Evolutionary conservation across 805 yeast genomes (phyloP).

Genomic region (Clavispora asparagi): DNA sequence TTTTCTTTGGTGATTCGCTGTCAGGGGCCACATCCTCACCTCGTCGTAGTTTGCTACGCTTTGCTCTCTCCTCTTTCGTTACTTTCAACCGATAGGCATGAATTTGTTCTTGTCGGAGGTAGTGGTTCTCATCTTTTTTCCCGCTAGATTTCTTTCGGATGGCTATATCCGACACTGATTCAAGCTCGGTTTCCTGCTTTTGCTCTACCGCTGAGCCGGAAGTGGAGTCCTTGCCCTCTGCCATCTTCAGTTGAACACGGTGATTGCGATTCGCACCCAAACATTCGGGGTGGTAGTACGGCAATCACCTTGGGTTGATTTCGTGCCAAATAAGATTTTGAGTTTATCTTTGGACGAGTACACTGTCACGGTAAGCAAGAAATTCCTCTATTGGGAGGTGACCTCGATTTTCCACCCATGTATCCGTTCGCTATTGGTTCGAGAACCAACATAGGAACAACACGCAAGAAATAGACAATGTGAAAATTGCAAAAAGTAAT

Average conservation of each 20-base stretch:
- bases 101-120: conserved; percentile 21
- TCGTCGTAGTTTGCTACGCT: conserved; percentile 14
- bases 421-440: too few relatives aligned
- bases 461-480: too few relatives aligned
- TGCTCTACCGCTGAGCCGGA: background rate
- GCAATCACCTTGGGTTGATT: too few relatives aligned
- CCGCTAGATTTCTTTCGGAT: conserved; percentile 8
- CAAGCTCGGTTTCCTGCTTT: background rate
- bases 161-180: background rate
- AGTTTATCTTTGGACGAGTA: too few relatives aligned
- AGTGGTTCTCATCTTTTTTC: conserved; percentile 10
- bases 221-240: background rate
- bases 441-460: too few relatives aligned
- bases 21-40: conserved; percentile 2
- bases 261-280: background rate
- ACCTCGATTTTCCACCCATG: too few relatives aligned
- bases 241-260: background rate
- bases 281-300: background rate
- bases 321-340: too few relatives aligned
- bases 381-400: too few relatives aligned
- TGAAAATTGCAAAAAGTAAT: too few relatives aligned
- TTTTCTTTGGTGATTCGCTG: conserved; percentile 14
- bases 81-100: conserved; percentile 19
- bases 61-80: conserved; percentile 24
- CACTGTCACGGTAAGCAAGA: too few relatives aligned